These are phyloP conservation scores for Leucogyrophana mollusca DNA, from an alignment of 768 basidiomycete genomes.

Conservation along the genomic window DNA sequence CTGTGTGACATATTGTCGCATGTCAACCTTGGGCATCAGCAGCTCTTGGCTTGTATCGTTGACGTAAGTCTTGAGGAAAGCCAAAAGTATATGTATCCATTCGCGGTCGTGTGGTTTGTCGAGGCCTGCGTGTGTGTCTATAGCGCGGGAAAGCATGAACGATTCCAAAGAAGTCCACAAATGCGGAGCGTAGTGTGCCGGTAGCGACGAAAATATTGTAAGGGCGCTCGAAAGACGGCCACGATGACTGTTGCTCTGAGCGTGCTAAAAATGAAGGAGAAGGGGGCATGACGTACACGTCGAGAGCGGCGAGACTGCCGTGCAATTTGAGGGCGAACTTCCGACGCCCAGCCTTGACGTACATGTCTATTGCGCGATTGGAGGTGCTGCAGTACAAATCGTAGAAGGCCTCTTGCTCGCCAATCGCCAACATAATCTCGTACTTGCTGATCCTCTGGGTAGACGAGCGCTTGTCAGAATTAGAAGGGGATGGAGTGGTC, in stretches of 20 bases:
- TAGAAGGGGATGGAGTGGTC: constrained; percentile 8
- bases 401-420: constrained; percentile 63
- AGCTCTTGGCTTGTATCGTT: constrained; percentile 53
- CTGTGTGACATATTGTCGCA: constrained; percentile 46
- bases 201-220: constrained; percentile 73
- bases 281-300: constrained; percentile 60
- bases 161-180: constrained; percentile 80
- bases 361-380: constrained; percentile 82
- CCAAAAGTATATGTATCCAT: constrained; percentile 77
- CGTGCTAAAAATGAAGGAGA: constrained; percentile 9
- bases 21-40: constrained; percentile 52
- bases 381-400: constrained; percentile 73
- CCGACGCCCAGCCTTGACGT: constrained; percentile 76
- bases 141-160: constrained; percentile 71
- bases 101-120: constrained; percentile 63
- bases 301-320: constrained; percentile 83
- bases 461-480: constrained; percentile 22
- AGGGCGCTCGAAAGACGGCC: constrained; percentile 61
- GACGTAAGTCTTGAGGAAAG: constrained; percentile 71
- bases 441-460: constrained; percentile 48
- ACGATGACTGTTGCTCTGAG: constrained; percentile 54
- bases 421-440: constrained; percentile 59
- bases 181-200: constrained; percentile 82
- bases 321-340: constrained; percentile 87
- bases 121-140: constrained; percentile 63